A percentile compares a stretch with the other conserved stretches of the same genome.
Conservation (phyloP, 164 flowering plant species). For the Umbilicus rupestris region DNA sequence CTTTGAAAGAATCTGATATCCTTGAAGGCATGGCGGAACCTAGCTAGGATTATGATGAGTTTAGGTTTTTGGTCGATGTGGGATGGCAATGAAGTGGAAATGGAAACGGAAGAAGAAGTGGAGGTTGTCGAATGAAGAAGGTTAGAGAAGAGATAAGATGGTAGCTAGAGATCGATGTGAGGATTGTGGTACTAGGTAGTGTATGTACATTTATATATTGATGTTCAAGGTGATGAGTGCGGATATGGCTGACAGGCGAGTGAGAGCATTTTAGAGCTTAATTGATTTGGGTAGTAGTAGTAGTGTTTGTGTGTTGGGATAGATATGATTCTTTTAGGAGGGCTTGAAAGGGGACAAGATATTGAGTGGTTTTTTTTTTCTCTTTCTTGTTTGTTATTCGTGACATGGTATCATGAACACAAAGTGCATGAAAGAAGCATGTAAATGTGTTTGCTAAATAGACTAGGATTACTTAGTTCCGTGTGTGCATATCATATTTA, state of each 20-base stretch:
- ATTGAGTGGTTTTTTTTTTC: too few relatives aligned
- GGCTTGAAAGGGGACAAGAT: too few relatives aligned
- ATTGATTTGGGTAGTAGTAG: background rate
- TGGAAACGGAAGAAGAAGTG: background rate
- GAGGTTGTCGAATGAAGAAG: background rate
- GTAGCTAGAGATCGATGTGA: background rate
- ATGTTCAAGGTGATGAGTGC: background rate
- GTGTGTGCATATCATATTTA: too few relatives aligned
- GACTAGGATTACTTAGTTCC: too few relatives aligned
- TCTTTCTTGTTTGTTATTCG: too few relatives aligned
- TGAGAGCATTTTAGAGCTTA: background rate
- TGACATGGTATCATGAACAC: too few relatives aligned
- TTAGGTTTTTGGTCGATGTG: background rate
- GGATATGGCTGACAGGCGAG: background rate
- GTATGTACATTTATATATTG: background rate
- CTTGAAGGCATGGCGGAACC: background rate
- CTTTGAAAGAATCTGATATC: background rate
- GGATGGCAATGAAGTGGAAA: too few relatives aligned
- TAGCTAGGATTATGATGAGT: background rate
- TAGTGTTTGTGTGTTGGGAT: too few relatives aligned
- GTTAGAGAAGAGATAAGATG: background rate
- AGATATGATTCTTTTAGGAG: too few relatives aligned
- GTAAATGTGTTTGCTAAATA: too few relatives aligned
- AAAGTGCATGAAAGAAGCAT: too few relatives aligned
- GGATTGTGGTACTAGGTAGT: background rate